Percentiles rank a stretch among this genome's conserved stretches.
phyloP scores from a whole-genome alignment of 2,329 filamentous ascomycete genomes.

The Metarhizium humberi region DNA sequence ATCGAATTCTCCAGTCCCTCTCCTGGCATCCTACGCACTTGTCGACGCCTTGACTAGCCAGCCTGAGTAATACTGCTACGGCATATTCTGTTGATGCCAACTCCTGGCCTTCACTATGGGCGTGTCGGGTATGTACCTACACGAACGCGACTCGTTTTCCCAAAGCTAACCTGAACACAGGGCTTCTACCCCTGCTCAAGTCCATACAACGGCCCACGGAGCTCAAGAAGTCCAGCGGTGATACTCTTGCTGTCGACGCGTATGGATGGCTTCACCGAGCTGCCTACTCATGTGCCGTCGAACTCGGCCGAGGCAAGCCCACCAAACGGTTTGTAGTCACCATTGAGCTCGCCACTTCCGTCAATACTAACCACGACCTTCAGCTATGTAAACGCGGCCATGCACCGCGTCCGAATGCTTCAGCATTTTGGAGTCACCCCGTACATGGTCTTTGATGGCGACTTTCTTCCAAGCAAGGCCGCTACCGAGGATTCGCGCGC shows the following conservation, averaged over 20 bases:
- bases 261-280: conserved; percentile 98
- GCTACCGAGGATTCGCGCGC: conserved; percentile 71
- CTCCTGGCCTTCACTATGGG: conserved; percentile 20
- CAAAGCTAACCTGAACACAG: conserved; percentile 30
- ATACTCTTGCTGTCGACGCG: conserved; percentile 88
- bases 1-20: neutral
- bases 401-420: conserved; percentile 89
- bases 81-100: neutral
- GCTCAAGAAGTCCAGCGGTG: conserved; percentile 76
- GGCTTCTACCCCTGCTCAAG: conserved; percentile 83
- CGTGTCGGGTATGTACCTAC: conserved; percentile 22
- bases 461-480: conserved; percentile 88
- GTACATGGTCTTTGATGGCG: conserved; percentile 93
- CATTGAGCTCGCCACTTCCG: neutral
- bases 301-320: conserved; percentile 79
- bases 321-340: conserved; percentile 62
- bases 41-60: neutral
- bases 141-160: neutral
- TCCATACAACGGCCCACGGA: conserved; percentile 88
- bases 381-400: conserved; percentile 82
- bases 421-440: conserved; percentile 89
- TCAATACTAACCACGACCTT: conserved; percentile 1
- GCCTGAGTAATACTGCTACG: neutral
- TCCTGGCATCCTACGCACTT: neutral
- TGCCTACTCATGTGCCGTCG: conserved; percentile 80